Percentiles rank a stretch among this genome's conserved stretches.
phyloP scores from a whole-genome alignment of 2,329 filamentous ascomycete genomes.

The Fusarium decemcellulare region DNA sequence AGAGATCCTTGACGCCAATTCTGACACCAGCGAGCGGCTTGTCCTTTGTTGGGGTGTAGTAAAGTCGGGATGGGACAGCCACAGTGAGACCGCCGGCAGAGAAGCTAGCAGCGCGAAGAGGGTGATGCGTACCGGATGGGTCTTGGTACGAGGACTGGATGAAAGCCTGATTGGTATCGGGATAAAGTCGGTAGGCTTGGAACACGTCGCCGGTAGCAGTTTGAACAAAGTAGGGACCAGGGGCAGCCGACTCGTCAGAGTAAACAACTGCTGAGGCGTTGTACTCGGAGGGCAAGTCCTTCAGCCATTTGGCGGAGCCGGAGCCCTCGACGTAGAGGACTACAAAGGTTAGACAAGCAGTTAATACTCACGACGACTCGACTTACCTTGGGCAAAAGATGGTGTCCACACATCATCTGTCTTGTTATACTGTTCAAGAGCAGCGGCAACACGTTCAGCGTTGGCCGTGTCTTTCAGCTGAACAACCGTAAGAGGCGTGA shows the following conservation, averaged over 20 bases:
- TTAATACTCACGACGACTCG: rapidly evolving
- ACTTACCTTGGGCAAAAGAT: slow-evolving; percentile 13
- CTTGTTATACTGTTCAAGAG: neutral
- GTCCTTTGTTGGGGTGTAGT: neutral
- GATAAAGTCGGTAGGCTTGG: slow-evolving; percentile 12
- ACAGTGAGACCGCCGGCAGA: slow-evolving; percentile 20
- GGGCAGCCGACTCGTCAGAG: neutral
- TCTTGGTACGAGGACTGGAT: slow-evolving; percentile 34
- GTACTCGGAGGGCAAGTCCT: neutral
- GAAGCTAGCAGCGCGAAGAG: slow-evolving; percentile 18
- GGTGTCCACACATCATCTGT: slow-evolving; percentile 24
- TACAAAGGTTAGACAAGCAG: neutral
- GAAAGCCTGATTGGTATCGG: slow-evolving; percentile 23
- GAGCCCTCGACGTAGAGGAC: slow-evolving; percentile 1
- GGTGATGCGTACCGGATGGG: slow-evolving; percentile 17
- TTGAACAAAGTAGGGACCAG: slow-evolving; percentile 25
- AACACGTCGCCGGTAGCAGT: slow-evolving; percentile 11
- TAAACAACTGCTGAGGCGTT: neutral
- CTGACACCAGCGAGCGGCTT: slow-evolving; percentile 16
- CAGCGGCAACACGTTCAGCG: neutral
- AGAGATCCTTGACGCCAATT: slow-evolving; percentile 23
- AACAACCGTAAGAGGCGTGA: slow-evolving; percentile 23
- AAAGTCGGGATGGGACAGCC: slow-evolving; percentile 17
- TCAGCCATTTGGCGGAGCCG: neutral
- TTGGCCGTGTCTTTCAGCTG: neutral